phyloP scores from a whole-genome alignment of 495 filamentous ascomycete genomes.

The Podospora didyma region DNA sequence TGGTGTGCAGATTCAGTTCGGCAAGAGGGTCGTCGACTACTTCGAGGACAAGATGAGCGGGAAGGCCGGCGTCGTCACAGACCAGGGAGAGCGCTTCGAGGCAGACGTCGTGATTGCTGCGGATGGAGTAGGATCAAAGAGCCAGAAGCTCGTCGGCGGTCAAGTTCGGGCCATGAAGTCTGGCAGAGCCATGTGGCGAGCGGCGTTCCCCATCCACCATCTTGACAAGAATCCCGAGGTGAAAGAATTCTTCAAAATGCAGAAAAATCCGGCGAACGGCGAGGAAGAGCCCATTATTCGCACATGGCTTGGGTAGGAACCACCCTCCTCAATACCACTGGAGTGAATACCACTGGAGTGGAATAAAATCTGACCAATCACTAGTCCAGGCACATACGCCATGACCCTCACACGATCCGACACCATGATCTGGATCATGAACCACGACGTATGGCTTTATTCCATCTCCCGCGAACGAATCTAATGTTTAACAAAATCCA shows the following conservation, averaged over 20 bases:
- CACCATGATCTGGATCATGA: constrained; percentile 54
- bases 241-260: constrained; percentile 41
- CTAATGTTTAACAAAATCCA: constrained; percentile 16
- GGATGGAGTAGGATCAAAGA: constrained; percentile 54
- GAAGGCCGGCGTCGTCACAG: constrained; percentile 43
- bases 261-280: constrained; percentile 27
- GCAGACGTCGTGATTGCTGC: constrained; percentile 58
- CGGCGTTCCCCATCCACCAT: constrained; percentile 35
- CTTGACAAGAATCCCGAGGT: constrained; percentile 40
- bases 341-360: neutral
- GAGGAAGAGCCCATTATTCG: constrained; percentile 35
- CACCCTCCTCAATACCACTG: neutral
- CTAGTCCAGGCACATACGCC: constrained; percentile 46
- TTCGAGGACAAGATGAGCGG: constrained; percentile 40
- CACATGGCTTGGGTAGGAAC: constrained; percentile 38
- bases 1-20: constrained; percentile 50
- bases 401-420: constrained; percentile 46
- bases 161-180: constrained; percentile 44
- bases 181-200: constrained; percentile 52
- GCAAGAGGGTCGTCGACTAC: constrained; percentile 47
- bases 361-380: neutral
- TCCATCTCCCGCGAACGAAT: neutral
- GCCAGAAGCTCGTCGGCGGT: constrained; percentile 46
- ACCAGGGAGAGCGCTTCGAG: constrained; percentile 45
- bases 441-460: constrained; percentile 43